Evolutionary conservation across 768 basidiomycete species (phyloP).

Genomic region (Naganishia kalamii): DNA sequence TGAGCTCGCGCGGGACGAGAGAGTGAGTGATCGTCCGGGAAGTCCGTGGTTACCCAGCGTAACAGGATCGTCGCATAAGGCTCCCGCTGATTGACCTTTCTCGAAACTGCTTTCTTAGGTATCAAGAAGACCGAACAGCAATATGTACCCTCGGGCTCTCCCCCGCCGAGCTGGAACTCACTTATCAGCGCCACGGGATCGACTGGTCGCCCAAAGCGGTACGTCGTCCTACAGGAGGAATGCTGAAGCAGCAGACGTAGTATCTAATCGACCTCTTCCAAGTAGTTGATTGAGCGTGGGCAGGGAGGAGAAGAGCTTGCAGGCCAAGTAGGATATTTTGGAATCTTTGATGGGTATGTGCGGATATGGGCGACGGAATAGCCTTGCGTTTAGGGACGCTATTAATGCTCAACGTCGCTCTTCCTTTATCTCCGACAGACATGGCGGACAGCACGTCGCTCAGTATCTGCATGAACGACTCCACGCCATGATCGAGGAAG

Average conservation of each 20-base stretch:
- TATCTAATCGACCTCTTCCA: neutral
- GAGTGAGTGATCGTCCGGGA: constrained; percentile 49
- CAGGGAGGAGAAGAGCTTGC: constrained; percentile 54
- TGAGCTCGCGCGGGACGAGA: constrained; percentile 68
- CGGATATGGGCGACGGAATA: neutral
- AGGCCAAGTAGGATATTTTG: constrained; percentile 73
- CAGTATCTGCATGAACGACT: constrained; percentile 77
- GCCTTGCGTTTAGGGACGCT: neutral
- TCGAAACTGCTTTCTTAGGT: constrained; percentile 31
- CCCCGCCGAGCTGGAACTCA: constrained; percentile 64
- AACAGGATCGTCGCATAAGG: neutral
- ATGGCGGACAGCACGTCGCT: constrained; percentile 85
- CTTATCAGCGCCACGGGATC: constrained; percentile 58
- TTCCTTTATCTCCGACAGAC: constrained; percentile 50
- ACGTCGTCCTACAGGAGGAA: neutral
- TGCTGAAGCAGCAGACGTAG: neutral
- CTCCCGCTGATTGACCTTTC: neutral
- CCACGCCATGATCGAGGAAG: constrained; percentile 76
- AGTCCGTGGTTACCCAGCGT: constrained; percentile 29
- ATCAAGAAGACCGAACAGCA: constrained; percentile 82
- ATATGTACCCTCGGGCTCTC: constrained; percentile 69
- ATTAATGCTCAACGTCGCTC: neutral
- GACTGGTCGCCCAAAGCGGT: constrained; percentile 61
- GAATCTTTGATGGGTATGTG: constrained; percentile 81
- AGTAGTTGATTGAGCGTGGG: neutral